Base-by-base conservation (phyloP, 352 stramenopile species). In the Phytophthora brassicae region DNA sequence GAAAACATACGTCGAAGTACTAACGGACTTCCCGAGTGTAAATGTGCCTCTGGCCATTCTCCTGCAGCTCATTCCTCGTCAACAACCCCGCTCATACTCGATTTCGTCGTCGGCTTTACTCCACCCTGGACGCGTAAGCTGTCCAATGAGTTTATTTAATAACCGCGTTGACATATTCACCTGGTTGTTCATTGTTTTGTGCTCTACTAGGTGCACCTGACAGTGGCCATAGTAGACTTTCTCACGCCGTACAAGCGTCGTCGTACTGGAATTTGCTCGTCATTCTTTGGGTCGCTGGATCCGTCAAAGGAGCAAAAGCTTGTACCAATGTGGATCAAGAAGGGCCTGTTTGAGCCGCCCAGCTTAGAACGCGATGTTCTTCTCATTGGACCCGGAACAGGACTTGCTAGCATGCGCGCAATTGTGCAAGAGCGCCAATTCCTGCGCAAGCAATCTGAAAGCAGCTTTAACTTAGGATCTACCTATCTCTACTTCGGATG, bases 341-440 rank as follows among this genome's bases (percentile, higher is more conserved):
- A 74, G 11, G 88, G 92, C 6, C 73, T 90, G 0, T 96, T 98
- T 62, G 62, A 80, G 13, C 77, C 77, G 1, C 76, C 81, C 0
- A 58, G 49, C 22, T 61, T 78, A 36, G 64, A 75, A 6, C 71
- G 77, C 17, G 59, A 84, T 29, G 70, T 97, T 55, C 60, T 98
- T n/a, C 77, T 98, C 16, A 90, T 97, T 22, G 94, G 92, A 0
- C 93, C 93, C 14, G 91, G 90, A 38, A 98, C 91, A 0, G 93
- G 91, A 8, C 75, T 98, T 9, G 93, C 92, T 13, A 86, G 89
- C 16, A 97, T 97, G 85, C 88, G 89, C 4, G 81, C 89, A n/a
- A 84, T 98, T 49, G 50, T 95, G 1, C 83, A 97, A 38, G 86
- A 97, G 57, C 78, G 92, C 3, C 60, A 87, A 33, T 77, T 86